These are phyloP conservation scores for Triticum timopheevii DNA, from an alignment of 176 grass and related monocot species.

Conservation along the genomic window DNA sequence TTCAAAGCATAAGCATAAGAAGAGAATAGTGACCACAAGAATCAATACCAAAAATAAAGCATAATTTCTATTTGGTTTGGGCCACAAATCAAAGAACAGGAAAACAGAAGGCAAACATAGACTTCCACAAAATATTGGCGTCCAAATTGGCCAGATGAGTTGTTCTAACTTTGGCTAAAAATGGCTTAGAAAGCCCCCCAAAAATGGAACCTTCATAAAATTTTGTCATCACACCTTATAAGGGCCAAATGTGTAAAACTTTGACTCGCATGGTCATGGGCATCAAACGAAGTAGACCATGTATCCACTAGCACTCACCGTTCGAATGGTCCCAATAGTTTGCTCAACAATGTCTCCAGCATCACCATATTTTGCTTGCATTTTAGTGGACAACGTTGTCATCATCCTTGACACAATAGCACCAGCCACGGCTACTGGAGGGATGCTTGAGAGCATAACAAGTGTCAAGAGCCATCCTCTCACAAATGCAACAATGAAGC, in stretches of 20 bases:
- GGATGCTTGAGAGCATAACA: slow-evolving; percentile 77
- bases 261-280: not conserved
- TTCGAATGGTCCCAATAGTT: slow-evolving; percentile 74
- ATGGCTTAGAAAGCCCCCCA: not conserved
- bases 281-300: not conserved
- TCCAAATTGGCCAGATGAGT: not conserved
- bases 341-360: slow-evolving; percentile 75
- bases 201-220: not conserved
- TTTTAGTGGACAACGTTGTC: slow-evolving; percentile 51
- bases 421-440: slow-evolving; percentile 43
- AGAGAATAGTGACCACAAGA: not conserved
- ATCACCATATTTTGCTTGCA: slow-evolving; percentile 65
- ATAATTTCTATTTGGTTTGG: not conserved
- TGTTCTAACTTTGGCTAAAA: not conserved
- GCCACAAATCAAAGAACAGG: not conserved
- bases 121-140: not conserved
- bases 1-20: slow-evolving; percentile 35
- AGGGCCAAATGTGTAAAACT: not conserved
- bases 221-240: not conserved
- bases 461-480: slow-evolving; percentile 88
- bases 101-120: not conserved
- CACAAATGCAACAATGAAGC: slow-evolving; percentile 69
- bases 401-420: slow-evolving; percentile 44
- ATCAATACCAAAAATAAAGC: not conserved
- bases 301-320: slow-evolving; percentile 36